A percentile compares a stretch with the other conserved stretches of the same genome.
These are phyloP conservation scores for Termitomyces sp. DNA, from an alignment of 768 basidiomycete genomes.

Conservation along the genomic window DNA sequence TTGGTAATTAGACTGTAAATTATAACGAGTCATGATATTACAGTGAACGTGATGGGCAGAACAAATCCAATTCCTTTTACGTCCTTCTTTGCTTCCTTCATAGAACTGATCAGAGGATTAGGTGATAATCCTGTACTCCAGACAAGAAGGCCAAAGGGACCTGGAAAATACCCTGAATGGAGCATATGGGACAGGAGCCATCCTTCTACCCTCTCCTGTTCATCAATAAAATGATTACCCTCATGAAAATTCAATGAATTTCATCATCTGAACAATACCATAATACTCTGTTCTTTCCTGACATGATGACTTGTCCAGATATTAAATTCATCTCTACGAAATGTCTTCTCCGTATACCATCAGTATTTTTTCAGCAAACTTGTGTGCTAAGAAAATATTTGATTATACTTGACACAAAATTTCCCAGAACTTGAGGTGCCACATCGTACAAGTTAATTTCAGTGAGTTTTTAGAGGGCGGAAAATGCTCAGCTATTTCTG, in stretches of 20 bases:
- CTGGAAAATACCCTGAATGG: constrained; percentile 26
- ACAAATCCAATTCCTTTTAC: constrained; percentile 47
- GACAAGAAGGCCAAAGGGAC: constrained; percentile 76
- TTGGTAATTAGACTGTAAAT: constrained; percentile 35
- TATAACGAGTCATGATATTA: background rate
- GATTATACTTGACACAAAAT: constrained; percentile 56
- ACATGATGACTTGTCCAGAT: constrained; percentile 73
- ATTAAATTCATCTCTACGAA: constrained; percentile 68
- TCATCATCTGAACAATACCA: background rate
- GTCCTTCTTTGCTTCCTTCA: constrained; percentile 57
- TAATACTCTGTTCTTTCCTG: constrained; percentile 37
- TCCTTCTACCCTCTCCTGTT: constrained; percentile 6
- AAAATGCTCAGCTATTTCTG: constrained; percentile 57
- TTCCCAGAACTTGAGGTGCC: constrained; percentile 68
- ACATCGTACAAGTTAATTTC: constrained; percentile 81
- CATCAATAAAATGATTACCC: constrained; percentile 7
- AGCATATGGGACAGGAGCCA: background rate
- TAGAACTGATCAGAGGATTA: constrained; percentile 67
- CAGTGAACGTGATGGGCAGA: background rate
- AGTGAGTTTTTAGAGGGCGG: constrained; percentile 52
- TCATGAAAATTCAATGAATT: background rate
- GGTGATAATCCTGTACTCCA: constrained; percentile 86
- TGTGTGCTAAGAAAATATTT: background rate
- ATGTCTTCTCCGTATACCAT: constrained; percentile 65
- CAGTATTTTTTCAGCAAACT: background rate